A percentile compares a stretch with the other conserved stretches of the same genome.
Evolutionary conservation across 2,329 filamentous ascomycete genomes (phyloP).

Genomic region (Niveomyces coronatus): DNA sequence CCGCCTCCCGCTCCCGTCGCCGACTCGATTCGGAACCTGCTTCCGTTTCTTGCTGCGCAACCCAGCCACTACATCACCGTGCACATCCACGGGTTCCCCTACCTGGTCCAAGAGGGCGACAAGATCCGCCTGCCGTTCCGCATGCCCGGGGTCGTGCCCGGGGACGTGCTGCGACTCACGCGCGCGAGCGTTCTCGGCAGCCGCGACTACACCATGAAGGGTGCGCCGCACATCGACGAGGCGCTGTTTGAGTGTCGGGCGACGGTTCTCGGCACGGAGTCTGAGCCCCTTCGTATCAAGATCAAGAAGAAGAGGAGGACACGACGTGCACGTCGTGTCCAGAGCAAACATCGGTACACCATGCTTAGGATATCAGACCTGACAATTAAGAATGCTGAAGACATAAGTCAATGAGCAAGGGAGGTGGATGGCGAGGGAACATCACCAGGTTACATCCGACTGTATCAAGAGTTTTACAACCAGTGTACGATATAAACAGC

Average conservation of each 20-base stretch:
- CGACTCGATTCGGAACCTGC: slow-evolving; percentile 47
- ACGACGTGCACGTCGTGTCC: slow-evolving; percentile 61
- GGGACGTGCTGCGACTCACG: slow-evolving; percentile 81
- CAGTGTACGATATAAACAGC: slow-evolving; percentile 9
- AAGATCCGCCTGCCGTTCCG: slow-evolving; percentile 66
- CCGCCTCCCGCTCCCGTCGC: slow-evolving; percentile 33
- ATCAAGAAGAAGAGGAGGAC: slow-evolving; percentile 75
- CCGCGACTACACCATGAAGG: slow-evolving; percentile 82
- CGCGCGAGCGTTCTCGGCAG: slow-evolving; percentile 74
- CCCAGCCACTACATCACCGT: slow-evolving; percentile 67
- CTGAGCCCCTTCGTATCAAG: slow-evolving; percentile 65
- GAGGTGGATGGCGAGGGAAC: neutral
- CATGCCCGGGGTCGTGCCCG: slow-evolving; percentile 65
- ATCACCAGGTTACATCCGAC: neutral
- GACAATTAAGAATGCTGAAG: slow-evolving; percentile 43
- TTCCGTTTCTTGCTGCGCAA: slow-evolving; percentile 64
- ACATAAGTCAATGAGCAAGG: slow-evolving; percentile 18
- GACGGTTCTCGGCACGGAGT: slow-evolving; percentile 74
- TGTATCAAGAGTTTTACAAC: slow-evolving; percentile 8
- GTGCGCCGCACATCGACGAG: slow-evolving; percentile 72
- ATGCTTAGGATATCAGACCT: slow-evolving; percentile 77
- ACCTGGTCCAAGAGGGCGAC: slow-evolving; percentile 70
- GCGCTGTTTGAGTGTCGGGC: slow-evolving; percentile 76
- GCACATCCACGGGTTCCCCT: slow-evolving; percentile 70
- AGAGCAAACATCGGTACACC: slow-evolving; percentile 87